Evolutionary conservation across 345 rosid species (phyloP).

Genomic region (Microcos paniculata): DNA sequence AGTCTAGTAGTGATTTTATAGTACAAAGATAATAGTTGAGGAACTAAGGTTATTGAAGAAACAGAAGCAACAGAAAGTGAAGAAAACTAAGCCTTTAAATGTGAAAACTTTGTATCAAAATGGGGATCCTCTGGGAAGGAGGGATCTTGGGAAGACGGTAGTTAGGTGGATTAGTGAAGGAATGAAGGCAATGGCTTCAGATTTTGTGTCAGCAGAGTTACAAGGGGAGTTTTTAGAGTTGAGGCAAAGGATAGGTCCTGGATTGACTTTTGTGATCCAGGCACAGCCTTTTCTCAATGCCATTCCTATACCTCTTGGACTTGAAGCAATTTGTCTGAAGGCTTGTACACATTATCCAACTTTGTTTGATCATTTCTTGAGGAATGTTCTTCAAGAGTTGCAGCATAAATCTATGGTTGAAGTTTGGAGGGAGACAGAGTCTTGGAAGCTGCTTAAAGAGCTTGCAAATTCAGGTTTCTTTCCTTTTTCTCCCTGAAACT

Average conservation of each 20-base stretch:
- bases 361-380: constrained; percentile 81
- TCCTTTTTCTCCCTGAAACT: not conserved
- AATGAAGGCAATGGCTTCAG: constrained; percentile 81
- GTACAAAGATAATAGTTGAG: constrained; percentile 16
- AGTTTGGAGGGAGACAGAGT: constrained; percentile 66
- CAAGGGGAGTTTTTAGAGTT: constrained; percentile 79
- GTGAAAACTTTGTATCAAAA: constrained; percentile 52
- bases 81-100: constrained; percentile 26
- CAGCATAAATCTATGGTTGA: constrained; percentile 47
- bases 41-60: constrained; percentile 12
- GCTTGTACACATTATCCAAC: constrained; percentile 90
- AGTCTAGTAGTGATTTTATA: constrained; percentile 5
- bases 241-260: constrained; percentile 74
- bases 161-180: constrained; percentile 81
- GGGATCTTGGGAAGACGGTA: constrained; percentile 73
- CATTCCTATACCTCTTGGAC: constrained; percentile 79
- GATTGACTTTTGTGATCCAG: constrained; percentile 84
- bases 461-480: constrained; percentile 79
- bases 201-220: constrained; percentile 72
- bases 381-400: constrained; percentile 70
- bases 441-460: constrained; percentile 92
- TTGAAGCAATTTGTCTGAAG: constrained; percentile 81
- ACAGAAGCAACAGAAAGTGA: constrained; percentile 12
- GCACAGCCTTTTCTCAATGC: constrained; percentile 86
- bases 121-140: constrained; percentile 83